Conservation (phyloP, 768 basidiomycete genomes). For the Cystofilobasidium ferigula region DNA sequence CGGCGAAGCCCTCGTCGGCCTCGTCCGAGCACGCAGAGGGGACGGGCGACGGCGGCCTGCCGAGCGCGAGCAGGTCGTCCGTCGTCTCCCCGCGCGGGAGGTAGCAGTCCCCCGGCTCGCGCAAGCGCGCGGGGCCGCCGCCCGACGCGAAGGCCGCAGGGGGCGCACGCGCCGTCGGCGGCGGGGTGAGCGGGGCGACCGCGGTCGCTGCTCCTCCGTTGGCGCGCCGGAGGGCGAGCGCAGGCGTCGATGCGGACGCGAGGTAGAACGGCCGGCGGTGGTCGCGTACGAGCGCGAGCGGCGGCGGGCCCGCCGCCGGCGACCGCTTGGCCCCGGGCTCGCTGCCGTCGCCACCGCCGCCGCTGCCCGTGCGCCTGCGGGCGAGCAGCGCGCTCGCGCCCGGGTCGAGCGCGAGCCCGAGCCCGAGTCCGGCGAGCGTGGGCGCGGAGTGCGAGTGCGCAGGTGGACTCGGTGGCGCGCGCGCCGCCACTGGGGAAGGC, state of each 20-base stretch:
- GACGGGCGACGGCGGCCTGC: not conserved
- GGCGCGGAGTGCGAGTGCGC: slow-evolving; percentile 8
- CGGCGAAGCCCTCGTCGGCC: not conserved
- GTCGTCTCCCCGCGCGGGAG: not conserved
- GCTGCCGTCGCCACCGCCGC: no score
- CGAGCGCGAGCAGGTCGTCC: not conserved
- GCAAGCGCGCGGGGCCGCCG: no score
- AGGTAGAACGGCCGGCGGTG: slow-evolving; percentile 25
- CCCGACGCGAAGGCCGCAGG: no score
- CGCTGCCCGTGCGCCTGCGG: not conserved
- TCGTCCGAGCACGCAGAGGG: not conserved
- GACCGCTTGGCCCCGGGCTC: not conserved
- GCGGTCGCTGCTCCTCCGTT: not conserved
- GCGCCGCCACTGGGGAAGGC: not conserved
- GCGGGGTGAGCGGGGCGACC: not conserved
- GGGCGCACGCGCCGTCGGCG: not conserved
- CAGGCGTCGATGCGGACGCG: not conserved
- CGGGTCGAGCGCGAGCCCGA: not conserved
- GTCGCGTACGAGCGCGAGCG: slow-evolving; percentile 15
- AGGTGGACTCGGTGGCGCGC: not conserved
- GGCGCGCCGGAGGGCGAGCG: not conserved
- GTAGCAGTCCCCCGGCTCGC: not conserved
- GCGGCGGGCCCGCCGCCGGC: not conserved
- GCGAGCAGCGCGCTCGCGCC: not conserved
- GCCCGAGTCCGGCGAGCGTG: slow-evolving; percentile 9